Conservation (phyloP, 116 monocot species). For the Trichopus zeylanicus region DNA sequence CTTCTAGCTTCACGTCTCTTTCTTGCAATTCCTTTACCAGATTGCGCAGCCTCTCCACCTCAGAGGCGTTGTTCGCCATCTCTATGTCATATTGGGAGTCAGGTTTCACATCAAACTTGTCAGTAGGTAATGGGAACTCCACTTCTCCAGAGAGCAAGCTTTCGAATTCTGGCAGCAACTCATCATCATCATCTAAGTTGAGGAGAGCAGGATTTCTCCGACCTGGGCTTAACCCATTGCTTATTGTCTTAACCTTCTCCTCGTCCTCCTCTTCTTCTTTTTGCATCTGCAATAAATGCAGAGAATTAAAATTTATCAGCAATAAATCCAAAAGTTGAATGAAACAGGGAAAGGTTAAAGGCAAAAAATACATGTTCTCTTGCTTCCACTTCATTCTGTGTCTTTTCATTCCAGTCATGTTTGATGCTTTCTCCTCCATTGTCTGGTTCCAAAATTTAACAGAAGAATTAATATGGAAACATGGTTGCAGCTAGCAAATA, state of each 20-base stretch:
- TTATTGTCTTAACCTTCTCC: slow-evolving; percentile 78
- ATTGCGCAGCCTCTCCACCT: slow-evolving; percentile 52
- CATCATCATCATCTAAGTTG: slow-evolving; percentile 39
- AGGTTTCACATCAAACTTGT: slow-evolving; percentile 39
- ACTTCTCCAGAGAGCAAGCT: slow-evolving; percentile 67
- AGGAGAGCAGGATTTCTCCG: slow-evolving; percentile 4
- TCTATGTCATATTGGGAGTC: slow-evolving; percentile 43
- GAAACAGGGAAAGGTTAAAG: not conserved
- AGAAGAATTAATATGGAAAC: slow-evolving; percentile 1
- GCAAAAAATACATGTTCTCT: slow-evolving; percentile 28
- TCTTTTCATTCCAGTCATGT: slow-evolving; percentile 16
- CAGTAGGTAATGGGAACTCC: slow-evolving; percentile 42
- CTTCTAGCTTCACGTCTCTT: slow-evolving; percentile 87
- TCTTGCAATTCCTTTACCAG: slow-evolving; percentile 77
- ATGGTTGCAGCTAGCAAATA: not conserved
- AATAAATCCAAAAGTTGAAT: not conserved
- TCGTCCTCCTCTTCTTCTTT: slow-evolving; percentile 36
- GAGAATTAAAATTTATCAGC: not conserved
- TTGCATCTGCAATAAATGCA: not conserved
- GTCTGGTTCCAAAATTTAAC: slow-evolving; percentile 15
- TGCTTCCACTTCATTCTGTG: slow-evolving; percentile 11
- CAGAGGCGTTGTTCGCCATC: slow-evolving; percentile 48
- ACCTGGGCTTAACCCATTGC: slow-evolving; percentile 22
- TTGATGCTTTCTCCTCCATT: slow-evolving; percentile 26
- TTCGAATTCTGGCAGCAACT: slow-evolving; percentile 65